Percentiles rank a stretch among this genome's conserved stretches.
Conservation (phyloP, 106 monocot species). For the Apostasia ramifera region DNA sequence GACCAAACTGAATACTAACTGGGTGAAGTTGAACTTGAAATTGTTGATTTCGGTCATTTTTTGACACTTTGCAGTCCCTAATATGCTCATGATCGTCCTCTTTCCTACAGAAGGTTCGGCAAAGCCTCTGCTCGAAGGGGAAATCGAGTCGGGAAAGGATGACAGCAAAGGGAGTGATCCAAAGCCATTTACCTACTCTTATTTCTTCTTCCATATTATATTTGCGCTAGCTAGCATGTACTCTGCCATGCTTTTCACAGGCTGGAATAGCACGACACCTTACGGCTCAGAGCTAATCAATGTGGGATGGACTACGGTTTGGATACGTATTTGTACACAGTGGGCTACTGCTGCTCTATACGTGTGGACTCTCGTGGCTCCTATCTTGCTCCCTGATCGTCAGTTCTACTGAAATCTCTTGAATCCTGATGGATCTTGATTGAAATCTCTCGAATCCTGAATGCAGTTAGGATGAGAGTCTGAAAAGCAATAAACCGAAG, state of each 20-base stretch:
- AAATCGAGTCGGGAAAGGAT: slow-evolving; percentile 49
- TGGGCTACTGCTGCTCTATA: slow-evolving; percentile 84
- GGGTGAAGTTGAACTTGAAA: too few relatives aligned
- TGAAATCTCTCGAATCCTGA: too few relatives aligned
- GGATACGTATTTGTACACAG: slow-evolving; percentile 86
- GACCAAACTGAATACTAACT: too few relatives aligned
- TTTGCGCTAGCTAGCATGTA: slow-evolving; percentile 97
- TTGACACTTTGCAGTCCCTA: too few relatives aligned
- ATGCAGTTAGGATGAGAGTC: too few relatives aligned
- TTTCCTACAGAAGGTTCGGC: slow-evolving; percentile 29
- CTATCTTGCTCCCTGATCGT: slow-evolving; percentile 63
- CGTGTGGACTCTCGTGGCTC: slow-evolving; percentile 84
- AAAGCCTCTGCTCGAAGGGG: slow-evolving; percentile 45
- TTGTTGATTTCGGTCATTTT: too few relatives aligned
- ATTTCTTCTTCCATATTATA: slow-evolving; percentile 90
- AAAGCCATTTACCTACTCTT: slow-evolving; percentile 82
- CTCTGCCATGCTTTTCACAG: slow-evolving; percentile 95
- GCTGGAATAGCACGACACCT: slow-evolving; percentile 61
- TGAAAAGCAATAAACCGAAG: too few relatives aligned
- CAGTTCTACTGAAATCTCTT: slow-evolving; percentile 33
- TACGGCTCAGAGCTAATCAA: slow-evolving; percentile 65
- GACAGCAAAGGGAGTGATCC: slow-evolving; percentile 42
- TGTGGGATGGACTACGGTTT: slow-evolving; percentile 90
- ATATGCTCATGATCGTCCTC: too few relatives aligned
- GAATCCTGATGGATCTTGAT: too few relatives aligned